Evolutionary conservation across 1,139 yeast genomes (phyloP), one percentile per base, ranked within the genome.

Genomic region (Hanseniaspora gamundiae): DNA sequence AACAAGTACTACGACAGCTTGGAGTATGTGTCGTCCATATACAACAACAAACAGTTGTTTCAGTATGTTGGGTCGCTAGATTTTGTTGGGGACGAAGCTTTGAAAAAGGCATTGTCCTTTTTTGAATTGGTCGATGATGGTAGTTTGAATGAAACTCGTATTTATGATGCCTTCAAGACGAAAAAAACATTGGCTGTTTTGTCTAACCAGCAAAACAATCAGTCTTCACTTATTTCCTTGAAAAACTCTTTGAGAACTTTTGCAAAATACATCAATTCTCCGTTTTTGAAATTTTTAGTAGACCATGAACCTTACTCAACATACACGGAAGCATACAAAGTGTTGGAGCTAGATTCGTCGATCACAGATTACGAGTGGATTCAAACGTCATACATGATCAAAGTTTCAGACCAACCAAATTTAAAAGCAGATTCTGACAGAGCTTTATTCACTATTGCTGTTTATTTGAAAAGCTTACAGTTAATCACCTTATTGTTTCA

Each of bases 1-100:
- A 74, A 86, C 6, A 64, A 69, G 41, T 87, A 86, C 53, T 78
- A 81, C 46, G 96, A 88, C 58, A 77, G 86, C 0, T 56, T 80
- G 35, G 65, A 62, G 14, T 69, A 60, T 33, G 64, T 78, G 39
- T 71, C 79, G 0, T 68, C 69, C 17, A 52, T 61, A 1, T 66
- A 76, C 41, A 60, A 67, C 5, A 68, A 74, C 7, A 69, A 69
- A 43, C 69, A 66, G 35, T 57, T 80, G 20, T 65, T 73, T 44
- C 65, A 73, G 29, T 78, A 71, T 49, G 73, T 77, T 38, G 68
- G 74, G 35, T 74, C 74, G 42, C 67, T 78, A 38, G 88, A 91
- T 13, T 70, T 76, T 21, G 67, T 78, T 27, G 87, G 94, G 0
- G 70, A 70, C 42, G 66, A 69, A 19, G 93, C 82, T 40, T 66